Conservation (phyloP, 805 yeast genomes). For the Ogataea corticis region DNA sequence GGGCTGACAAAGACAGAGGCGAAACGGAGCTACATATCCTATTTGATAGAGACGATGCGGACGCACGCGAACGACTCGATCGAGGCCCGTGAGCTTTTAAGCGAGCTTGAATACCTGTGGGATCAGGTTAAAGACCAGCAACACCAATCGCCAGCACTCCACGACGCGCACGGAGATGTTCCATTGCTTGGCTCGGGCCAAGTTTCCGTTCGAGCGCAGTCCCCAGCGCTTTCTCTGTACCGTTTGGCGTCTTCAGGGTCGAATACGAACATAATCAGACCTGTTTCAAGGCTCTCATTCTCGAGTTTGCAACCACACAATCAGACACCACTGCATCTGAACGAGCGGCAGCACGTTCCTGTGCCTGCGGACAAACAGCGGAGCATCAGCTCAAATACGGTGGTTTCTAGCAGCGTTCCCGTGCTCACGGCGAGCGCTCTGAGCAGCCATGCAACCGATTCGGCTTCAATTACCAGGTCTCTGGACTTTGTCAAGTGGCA, state of each 20-base stretch:
- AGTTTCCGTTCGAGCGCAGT: constrained; percentile 27
- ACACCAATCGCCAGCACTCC: constrained; percentile 21
- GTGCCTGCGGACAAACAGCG: constrained; percentile 13
- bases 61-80: constrained; percentile 65
- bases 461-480: constrained; percentile 24
- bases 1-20: constrained; percentile 73
- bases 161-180: constrained; percentile 14
- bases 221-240: constrained; percentile 37
- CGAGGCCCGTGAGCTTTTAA: constrained; percentile 63
- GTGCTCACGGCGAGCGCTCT: constrained; percentile 12
- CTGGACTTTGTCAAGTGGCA: constrained; percentile 53
- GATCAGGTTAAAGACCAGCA: constrained; percentile 50
- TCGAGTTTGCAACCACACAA: constrained; percentile 14
- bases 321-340: constrained; percentile 2
- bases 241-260: constrained; percentile 34
- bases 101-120: constrained; percentile 74
- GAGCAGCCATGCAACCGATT: constrained; percentile 15
- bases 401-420: constrained; percentile 15
- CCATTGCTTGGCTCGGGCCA: constrained; percentile 6
- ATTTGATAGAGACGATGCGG: constrained; percentile 70
- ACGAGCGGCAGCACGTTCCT: constrained; percentile 1
- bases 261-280: constrained; percentile 28
- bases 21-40: constrained; percentile 66
- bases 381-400: constrained; percentile 22
- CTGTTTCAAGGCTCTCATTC: constrained; percentile 31